Percentiles rank a stretch among this genome's conserved stretches.
Conservation (phyloP, 352 stramenopile species). For the Pythium guiyangense region DNA sequence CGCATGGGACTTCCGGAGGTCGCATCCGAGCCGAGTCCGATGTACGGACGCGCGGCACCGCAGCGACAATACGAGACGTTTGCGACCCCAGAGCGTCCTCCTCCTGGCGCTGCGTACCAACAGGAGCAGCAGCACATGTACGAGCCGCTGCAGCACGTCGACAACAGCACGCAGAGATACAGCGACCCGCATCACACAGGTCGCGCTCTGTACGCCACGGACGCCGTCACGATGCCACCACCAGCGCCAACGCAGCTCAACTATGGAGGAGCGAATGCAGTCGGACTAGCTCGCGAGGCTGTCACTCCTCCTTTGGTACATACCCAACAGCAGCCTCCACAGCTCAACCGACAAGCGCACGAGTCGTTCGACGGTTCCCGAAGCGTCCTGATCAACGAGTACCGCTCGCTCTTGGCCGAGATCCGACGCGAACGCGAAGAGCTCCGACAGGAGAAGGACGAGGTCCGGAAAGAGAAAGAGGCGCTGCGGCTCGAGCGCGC, state of each 20-base stretch:
- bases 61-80: slow-evolving; percentile 1
- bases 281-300: neutral
- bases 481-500: slow-evolving; percentile 64
- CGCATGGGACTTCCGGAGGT: slow-evolving; percentile 14
- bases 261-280: slow-evolving; percentile 10
- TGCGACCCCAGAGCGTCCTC: slow-evolving; percentile 1
- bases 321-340: slow-evolving; percentile 6
- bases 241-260: slow-evolving; percentile 16
- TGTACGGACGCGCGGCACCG: neutral
- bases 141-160: neutral
- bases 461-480: slow-evolving; percentile 62
- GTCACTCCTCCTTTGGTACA: neutral
- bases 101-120: slow-evolving; percentile 1
- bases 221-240: slow-evolving; percentile 12
- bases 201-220: neutral
- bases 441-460: slow-evolving; percentile 62
- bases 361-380: slow-evolving; percentile 7
- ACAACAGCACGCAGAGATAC: neutral
- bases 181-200: slow-evolving; percentile 1
- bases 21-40: neutral
- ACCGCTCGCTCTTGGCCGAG: slow-evolving; percentile 53
- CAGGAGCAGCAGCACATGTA: slow-evolving; percentile 7
- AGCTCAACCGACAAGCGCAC: slow-evolving; percentile 6
- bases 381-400: slow-evolving; percentile 48
- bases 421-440: slow-evolving; percentile 74